Percentiles rank a stretch among this genome's conserved stretches.
phyloP scores from a whole-genome alignment of 2,329 filamentous ascomycete species.

The Alternaria longipes region DNA sequence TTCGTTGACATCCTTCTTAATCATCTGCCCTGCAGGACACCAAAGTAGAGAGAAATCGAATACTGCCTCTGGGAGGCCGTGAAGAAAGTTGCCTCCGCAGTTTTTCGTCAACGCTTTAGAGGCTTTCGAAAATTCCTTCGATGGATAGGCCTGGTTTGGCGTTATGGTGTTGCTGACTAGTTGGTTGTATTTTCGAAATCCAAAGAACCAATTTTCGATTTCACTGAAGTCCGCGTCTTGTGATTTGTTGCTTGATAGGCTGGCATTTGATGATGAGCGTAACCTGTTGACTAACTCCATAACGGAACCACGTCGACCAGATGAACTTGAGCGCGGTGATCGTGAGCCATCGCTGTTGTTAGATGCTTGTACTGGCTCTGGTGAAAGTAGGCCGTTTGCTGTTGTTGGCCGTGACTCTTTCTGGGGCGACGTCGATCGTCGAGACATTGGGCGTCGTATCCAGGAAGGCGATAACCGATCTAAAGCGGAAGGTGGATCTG shows the following conservation, averaged over 20 bases:
- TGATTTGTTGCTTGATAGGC: conserved; percentile 24
- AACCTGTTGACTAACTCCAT: conserved; percentile 36
- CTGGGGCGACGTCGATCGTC: conserved; percentile 24
- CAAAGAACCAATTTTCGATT: conserved; percentile 41
- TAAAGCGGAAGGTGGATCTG: conserved; percentile 29
- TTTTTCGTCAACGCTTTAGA: conserved; percentile 38
- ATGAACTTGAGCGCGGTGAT: conserved; percentile 33
- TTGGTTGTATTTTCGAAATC: conserved; percentile 45
- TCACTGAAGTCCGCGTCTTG: conserved; percentile 37
- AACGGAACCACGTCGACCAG: conserved; percentile 33
- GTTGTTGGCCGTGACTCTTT: conserved; percentile 28
- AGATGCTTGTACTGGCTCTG: conserved; percentile 28
- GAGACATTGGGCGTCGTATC: conserved; percentile 31
- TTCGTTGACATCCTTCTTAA: conserved; percentile 25
- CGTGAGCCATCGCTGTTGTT: conserved; percentile 41
- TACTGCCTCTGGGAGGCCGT: conserved; percentile 43
- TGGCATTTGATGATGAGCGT: conserved; percentile 41
- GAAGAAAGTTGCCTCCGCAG: conserved; percentile 42
- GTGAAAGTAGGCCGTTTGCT: conserved; percentile 25
- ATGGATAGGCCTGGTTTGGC: conserved; percentile 18
- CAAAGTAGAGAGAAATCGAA: conserved; percentile 47
- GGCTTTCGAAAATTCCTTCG: conserved; percentile 34
- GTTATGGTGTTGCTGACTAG: conserved; percentile 37
- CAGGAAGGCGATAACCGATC: conserved; percentile 36
- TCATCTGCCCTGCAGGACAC: conserved; percentile 38